Base-by-base conservation (phyloP, 2,329 filamentous ascomycete species). In the Penicillium sp. region DNA sequence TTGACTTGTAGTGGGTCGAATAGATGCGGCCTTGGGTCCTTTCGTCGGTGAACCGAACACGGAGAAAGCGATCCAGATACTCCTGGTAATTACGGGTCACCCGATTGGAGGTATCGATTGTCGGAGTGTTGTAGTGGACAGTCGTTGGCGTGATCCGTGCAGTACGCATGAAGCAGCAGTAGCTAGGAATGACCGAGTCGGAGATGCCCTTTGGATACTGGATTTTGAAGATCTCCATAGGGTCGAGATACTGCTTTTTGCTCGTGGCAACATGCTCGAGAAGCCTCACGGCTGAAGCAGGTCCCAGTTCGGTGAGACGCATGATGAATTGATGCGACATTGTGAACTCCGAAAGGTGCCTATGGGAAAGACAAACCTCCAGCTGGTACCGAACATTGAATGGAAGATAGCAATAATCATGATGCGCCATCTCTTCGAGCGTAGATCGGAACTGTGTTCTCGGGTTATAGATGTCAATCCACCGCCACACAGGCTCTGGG, bases 1-100 rank as follows among this genome's bases (percentile, higher is more conserved):
- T 87, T 14, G 81, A 80, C 39, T 81, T 77, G 37, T 81, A 83
- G 1, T 83, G 78, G 0, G 82, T 81, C 1, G 85, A 77, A 62
- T 82, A 83, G 24, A 93, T 87, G 5, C 83, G 82, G 0, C 87
- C 87, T 58, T 85, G 75, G 31, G 79, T 76, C 24, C 87, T 81
- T 75, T 99, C 95, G 53, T 97, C 94, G 0, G 89, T 88, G 71
- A 99, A 98, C 62, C 93, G 91, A 3, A 98, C 88, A 3, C 94
- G 87, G 10, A 99, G 79, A 67, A 99, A 99, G 2, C 89, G 87
- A 69, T 97, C 92, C 16, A 86, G 82, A 58, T 87, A 80, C 52
- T 85, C 77, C 9, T 78, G 80, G 70, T 89, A 95, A 46, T 89
- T 83, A 16, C 95, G 86, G 41, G 96, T 82, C 1, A 99, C 87